Conservation (phyloP, 2,329 filamentous ascomycete species). For the Curvularia hawaiiensis region DNA sequence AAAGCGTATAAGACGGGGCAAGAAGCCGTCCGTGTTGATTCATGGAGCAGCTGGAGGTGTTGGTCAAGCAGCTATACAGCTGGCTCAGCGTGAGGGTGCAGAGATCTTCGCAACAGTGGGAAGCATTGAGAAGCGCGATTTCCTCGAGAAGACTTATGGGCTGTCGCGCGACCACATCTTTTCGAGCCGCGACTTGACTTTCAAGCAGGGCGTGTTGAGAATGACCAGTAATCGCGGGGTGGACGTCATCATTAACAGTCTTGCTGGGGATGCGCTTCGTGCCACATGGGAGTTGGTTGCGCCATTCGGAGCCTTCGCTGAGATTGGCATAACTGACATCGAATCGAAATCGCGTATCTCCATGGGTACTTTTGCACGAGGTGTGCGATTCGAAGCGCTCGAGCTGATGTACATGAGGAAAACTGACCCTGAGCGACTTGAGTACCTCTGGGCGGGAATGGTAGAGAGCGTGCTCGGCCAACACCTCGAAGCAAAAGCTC, state of each 20-base stretch:
- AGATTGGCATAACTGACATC: constrained; percentile 27
- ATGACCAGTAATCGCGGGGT: constrained; percentile 2
- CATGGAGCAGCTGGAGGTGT: constrained; percentile 29
- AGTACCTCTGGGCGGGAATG: neutral
- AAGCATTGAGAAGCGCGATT: neutral
- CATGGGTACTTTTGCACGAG: constrained; percentile 9
- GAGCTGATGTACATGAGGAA: constrained; percentile 1
- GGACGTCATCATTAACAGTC: constrained; percentile 3
- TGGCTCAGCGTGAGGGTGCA: constrained; percentile 18
- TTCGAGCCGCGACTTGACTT: constrained; percentile 1
- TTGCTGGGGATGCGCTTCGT: constrained; percentile 5
- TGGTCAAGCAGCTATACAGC: constrained; percentile 24
- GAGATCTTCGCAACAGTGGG: neutral
- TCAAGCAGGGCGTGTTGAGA: neutral
- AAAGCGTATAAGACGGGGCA: neutral
- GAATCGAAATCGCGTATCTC: constrained; percentile 11
- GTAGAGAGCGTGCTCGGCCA: constrained; percentile 3
- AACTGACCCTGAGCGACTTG: neutral
- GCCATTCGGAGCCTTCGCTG: constrained; percentile 20
- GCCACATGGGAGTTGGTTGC: constrained; percentile 1
- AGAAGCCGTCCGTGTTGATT: constrained; percentile 24
- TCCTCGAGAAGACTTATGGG: neutral
- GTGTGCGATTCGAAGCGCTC: constrained; percentile 3
- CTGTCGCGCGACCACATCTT: neutral
- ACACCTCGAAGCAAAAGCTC: neutral